These are phyloP conservation scores for Puya raimondii DNA, from an alignment of 176 grass and related monocot genomes.

Conservation along the genomic window DNA sequence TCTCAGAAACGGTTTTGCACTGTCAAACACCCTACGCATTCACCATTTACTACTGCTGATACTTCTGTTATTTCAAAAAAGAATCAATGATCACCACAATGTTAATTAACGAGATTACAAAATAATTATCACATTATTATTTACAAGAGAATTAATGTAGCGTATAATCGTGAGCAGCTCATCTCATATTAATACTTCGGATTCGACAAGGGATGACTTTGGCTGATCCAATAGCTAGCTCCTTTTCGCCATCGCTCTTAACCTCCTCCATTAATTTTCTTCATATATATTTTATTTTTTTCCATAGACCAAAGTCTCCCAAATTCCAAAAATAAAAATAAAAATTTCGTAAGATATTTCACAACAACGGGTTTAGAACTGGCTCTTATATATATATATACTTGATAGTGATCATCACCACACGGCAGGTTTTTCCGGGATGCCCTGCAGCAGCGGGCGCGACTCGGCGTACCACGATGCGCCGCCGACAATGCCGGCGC, in stretches of 20 bases:
- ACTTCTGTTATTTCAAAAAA: not conserved
- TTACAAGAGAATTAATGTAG: not conserved
- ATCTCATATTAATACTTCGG: conserved; percentile 23
- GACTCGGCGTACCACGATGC: conserved; percentile 16
- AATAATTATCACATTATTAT: not conserved
- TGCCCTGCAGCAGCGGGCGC: conserved; percentile 63
- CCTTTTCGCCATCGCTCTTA: conserved; percentile 76
- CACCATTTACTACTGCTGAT: no score
- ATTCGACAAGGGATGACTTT: conserved; percentile 51
- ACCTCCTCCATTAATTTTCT: conserved; percentile 33
- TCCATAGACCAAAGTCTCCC: not conserved
- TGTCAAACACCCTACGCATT: not conserved
- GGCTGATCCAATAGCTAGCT: conserved; percentile 30
- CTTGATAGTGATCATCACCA: conserved; percentile 29
- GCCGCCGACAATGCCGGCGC: conserved; percentile 19
- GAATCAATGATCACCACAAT: not conserved
- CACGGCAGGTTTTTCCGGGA: conserved; percentile 42
- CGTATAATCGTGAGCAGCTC: no score
- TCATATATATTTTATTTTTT: not conserved
- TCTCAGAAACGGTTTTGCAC: not conserved
- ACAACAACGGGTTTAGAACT: no score
- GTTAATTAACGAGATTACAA: not conserved
- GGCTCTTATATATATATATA: no score
- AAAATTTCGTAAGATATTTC: not conserved
- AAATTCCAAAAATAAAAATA: not conserved